A percentile compares a stretch with the other conserved stretches of the same genome.
Conservation (phyloP, 2,329 filamentous ascomycete genomes). For the Colletotrichum caudatum region DNA sequence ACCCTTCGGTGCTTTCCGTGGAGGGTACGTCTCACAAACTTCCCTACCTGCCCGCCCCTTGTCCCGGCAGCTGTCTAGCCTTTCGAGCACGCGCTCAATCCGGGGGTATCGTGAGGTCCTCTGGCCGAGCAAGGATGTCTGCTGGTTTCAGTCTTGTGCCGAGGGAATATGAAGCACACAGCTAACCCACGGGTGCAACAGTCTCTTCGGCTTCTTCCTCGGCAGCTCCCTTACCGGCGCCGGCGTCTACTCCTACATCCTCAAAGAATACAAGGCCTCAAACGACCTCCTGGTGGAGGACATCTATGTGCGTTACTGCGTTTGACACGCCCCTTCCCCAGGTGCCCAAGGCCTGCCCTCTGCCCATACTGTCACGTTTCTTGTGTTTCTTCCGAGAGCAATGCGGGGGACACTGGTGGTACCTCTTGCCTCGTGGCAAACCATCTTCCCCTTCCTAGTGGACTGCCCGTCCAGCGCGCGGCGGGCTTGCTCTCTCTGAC, state of each 20-base stretch:
- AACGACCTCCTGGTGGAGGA: conserved; percentile 96
- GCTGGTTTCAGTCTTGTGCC: too few species aligned
- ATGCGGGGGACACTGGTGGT: neutral
- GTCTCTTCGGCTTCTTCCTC: conserved; percentile 91
- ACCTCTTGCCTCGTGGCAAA: conserved; percentile 14
- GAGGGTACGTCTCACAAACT: conserved; percentile 61
- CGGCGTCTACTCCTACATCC: conserved; percentile 90
- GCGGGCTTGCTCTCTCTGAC: neutral
- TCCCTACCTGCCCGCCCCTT: neutral
- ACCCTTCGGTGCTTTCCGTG: conserved; percentile 71
- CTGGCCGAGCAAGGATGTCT: neutral
- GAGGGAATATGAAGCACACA: neutral
- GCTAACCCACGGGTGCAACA: conserved; percentile 52
- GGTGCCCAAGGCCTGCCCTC: neutral
- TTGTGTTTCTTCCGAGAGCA: conserved; percentile 23
- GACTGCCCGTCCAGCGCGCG: conserved; percentile 24
- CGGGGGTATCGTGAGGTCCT: conserved; percentile 6
- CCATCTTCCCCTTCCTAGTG: conserved; percentile 1
- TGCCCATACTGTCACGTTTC: neutral
- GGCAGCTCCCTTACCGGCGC: conserved; percentile 83
- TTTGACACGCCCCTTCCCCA: conserved; percentile 48
- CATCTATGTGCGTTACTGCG: conserved; percentile 83
- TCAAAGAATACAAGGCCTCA: conserved; percentile 92
- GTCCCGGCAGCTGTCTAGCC: neutral
- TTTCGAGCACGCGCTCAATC: conserved; percentile 5